phyloP scores from a whole-genome alignment of 2,329 filamentous ascomycete genomes.

The Apiospora arundinis region DNA sequence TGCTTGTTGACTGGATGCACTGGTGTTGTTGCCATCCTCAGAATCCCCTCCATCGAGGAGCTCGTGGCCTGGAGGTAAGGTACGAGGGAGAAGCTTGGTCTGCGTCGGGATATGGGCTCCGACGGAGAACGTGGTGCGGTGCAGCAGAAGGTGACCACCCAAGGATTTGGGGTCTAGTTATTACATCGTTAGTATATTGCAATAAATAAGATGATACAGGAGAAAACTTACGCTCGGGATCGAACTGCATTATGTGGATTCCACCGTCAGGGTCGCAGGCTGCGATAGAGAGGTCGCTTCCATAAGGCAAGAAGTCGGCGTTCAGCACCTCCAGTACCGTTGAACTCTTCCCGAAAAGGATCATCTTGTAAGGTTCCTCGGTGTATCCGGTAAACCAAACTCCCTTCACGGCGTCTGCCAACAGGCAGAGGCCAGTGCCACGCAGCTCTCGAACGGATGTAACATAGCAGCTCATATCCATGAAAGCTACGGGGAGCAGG shows the following conservation, averaged over 20 bases:
- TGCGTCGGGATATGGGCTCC: constrained; percentile 78
- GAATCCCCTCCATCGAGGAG: constrained; percentile 34
- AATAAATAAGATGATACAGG: too few relatives aligned
- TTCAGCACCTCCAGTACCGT: constrained; percentile 79
- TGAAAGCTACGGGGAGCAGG: constrained; percentile 90
- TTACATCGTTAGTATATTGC: constrained; percentile 34
- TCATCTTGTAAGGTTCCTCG: constrained; percentile 96
- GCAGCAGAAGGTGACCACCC: constrained; percentile 84
- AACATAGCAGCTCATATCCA: constrained; percentile 97
- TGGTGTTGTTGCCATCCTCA: constrained; percentile 34
- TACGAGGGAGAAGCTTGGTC: constrained; percentile 77
- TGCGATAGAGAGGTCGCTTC: constrained; percentile 81
- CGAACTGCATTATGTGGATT: constrained; percentile 88
- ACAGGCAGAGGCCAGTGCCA: constrained; percentile 82
- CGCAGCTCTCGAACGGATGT: constrained; percentile 83
- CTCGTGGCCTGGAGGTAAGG: constrained; percentile 51
- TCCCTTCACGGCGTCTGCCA: constrained; percentile 91
- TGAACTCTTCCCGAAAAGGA: constrained; percentile 86
- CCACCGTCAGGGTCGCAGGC: constrained; percentile 85
- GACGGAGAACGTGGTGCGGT: constrained; percentile 86
- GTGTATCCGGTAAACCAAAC: constrained; percentile 97
- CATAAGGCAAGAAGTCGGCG: constrained; percentile 88
- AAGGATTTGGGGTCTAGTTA: constrained; percentile 85
- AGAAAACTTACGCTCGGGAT: constrained; percentile 81
- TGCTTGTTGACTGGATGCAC: constrained; percentile 42